phyloP scores from a whole-genome alignment of 2,329 filamentous ascomycete genomes.

The Penicillium sp. region DNA sequence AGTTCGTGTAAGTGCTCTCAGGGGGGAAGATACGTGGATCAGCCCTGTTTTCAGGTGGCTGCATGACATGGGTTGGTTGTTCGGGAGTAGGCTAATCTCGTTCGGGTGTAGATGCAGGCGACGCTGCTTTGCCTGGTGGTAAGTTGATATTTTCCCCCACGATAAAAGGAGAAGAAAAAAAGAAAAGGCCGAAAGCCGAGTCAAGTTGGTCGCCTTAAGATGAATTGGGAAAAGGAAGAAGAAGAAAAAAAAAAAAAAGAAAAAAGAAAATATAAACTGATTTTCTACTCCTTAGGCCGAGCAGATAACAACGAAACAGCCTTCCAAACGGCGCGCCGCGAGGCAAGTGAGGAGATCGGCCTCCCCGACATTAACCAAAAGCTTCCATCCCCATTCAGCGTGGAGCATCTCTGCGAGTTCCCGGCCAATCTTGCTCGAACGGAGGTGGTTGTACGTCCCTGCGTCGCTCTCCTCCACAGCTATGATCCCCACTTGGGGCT shows the following conservation, averaged over 20 bases:
- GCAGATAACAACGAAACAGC: conserved; percentile 56
- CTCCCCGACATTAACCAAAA: conserved; percentile 68
- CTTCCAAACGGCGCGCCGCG: conserved; percentile 81
- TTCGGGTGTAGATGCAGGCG: conserved; percentile 61
- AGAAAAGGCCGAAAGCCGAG: background rate
- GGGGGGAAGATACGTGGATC: background rate
- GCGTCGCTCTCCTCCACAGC: conserved; percentile 73
- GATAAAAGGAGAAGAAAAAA: background rate
- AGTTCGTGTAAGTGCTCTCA: conserved; percentile 50
- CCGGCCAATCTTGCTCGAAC: conserved; percentile 73
- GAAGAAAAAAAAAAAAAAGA: background rate
- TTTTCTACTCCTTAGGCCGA: conserved; percentile 43
- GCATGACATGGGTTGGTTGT: conserved; percentile 16
- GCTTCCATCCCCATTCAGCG: conserved; percentile 72
- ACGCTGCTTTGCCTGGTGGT: conserved; percentile 82
- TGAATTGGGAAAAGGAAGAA: background rate
- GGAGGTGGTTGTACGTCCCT: conserved; percentile 70
- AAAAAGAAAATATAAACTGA: conserved; percentile 8
- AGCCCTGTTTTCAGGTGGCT: conserved; percentile 10
- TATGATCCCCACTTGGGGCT: conserved; percentile 47
- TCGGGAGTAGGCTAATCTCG: conserved; percentile 13
- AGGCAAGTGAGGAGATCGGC: conserved; percentile 91
- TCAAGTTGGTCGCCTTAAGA: background rate
- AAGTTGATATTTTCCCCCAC: conserved; percentile 48
- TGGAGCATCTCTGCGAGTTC: conserved; percentile 84